These are phyloP conservation scores for Thelonectria rubi DNA, from an alignment of 2,329 filamentous ascomycete genomes.

Conservation along the genomic window DNA sequence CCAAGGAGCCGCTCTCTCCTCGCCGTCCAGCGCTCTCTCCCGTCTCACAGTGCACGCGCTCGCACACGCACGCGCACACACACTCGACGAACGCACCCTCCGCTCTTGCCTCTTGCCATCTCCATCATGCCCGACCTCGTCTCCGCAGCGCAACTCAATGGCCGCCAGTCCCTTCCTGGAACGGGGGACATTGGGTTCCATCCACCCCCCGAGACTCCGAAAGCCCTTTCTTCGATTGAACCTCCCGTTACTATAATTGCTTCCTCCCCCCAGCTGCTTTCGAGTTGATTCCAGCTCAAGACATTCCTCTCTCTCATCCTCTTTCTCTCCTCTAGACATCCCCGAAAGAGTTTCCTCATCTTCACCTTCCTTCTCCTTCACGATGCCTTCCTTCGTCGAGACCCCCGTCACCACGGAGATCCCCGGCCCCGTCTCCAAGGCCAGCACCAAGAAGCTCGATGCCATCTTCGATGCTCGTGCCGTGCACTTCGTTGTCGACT, in stretches of 20 bases:
- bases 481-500: slow-evolving; percentile 63
- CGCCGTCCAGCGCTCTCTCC: slow-evolving; percentile 8
- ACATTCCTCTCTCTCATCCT: slow-evolving; percentile 21
- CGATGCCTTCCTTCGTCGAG: slow-evolving; percentile 48
- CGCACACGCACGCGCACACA: not conserved
- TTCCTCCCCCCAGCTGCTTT: slow-evolving; percentile 33
- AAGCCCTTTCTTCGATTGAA: slow-evolving; percentile 11
- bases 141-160: slow-evolving; percentile 24
- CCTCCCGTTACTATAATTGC: slow-evolving; percentile 42
- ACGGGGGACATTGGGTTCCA: slow-evolving; percentile 18
- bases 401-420: slow-evolving; percentile 49
- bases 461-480: slow-evolving; percentile 61
- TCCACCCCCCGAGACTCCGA: slow-evolving; percentile 11
- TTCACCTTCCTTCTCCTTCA: slow-evolving; percentile 27
- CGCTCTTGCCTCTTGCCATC: not conserved
- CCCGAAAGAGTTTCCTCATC: slow-evolving; percentile 18
- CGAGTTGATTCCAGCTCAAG: slow-evolving; percentile 26
- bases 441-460: slow-evolving; percentile 54
- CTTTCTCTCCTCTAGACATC: not conserved
- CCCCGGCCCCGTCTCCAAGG: slow-evolving; percentile 52
- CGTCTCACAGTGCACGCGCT: not conserved
- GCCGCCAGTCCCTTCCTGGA: slow-evolving; percentile 28
- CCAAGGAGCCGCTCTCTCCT: slow-evolving; percentile 33
- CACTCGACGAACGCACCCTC: slow-evolving; percentile 2
- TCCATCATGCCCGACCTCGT: not conserved